A percentile compares a stretch with the other conserved stretches of the same genome.
These are phyloP conservation scores for Isatis lusitanica DNA, from an alignment of 441 rosid genomes.

Conservation along the genomic window DNA sequence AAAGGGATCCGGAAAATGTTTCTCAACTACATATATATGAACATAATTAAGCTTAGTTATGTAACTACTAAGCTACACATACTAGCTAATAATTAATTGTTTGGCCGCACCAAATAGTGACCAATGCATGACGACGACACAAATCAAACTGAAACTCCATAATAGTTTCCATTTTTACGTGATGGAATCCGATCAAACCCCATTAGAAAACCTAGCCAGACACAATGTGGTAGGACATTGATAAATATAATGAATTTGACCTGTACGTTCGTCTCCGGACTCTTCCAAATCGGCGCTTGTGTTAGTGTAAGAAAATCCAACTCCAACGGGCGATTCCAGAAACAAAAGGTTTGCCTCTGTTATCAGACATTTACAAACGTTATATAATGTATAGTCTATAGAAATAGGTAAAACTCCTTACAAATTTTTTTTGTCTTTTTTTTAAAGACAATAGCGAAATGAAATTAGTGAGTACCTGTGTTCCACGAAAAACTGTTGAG, in stretches of 20 bases:
- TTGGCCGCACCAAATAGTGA: background rate
- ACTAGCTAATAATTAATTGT: background rate
- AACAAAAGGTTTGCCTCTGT: slow-evolving; percentile 83
- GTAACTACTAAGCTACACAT: background rate
- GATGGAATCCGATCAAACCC: background rate
- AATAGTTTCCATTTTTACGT: background rate
- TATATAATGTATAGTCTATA: background rate
- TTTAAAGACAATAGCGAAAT: background rate
- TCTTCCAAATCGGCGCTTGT: slow-evolving; percentile 64
- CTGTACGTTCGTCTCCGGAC: slow-evolving; percentile 71
- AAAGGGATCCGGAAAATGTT: background rate
- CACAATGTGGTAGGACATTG: background rate
- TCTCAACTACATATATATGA: background rate
- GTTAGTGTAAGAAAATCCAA: slow-evolving; percentile 87
- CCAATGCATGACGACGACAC: background rate
- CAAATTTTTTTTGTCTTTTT: too few relatives aligned
- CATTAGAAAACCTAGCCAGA: background rate
- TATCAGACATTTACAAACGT: slow-evolving; percentile 7
- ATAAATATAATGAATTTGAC: slow-evolving; percentile 28
- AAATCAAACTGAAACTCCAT: background rate
- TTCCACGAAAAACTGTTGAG: slow-evolving; percentile 70
- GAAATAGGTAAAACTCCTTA: background rate
- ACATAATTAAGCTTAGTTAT: background rate
- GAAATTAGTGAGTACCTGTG: slow-evolving; percentile 37
- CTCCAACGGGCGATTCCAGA: slow-evolving; percentile 89